Evolutionary conservation across 768 basidiomycete species (phyloP), one percentile per base, ranked within the genome.

Genomic region (Asterophora lycoperdoides): DNA sequence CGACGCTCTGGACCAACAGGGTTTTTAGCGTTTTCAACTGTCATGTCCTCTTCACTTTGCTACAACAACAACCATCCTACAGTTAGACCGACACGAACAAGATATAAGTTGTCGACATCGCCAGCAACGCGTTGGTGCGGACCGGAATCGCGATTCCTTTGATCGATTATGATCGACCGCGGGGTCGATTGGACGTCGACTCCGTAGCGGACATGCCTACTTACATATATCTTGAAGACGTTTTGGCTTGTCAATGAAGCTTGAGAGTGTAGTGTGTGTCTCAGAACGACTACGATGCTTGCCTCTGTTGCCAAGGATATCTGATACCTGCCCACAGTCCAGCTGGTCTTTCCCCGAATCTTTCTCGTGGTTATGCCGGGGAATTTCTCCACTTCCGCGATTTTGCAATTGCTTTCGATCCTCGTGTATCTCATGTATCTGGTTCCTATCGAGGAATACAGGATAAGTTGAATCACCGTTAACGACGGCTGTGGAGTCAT

Each of bases 391-490:
- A 10, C 9, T 2, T 9, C 15, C 18, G n/a, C 28, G 18, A 1
- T 34, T 28, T 41, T 32, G 13, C 37, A 30, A 29, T 43, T 28
- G 41, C 11, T 18, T 28, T 35, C 23, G 6, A 23, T 41, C 30
- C 17, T 40, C 18, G 29, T 41, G 17, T 48, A 19, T 17, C 18
- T 34, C 1, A 10, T 23, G 8, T 18, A 39, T 34, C 29, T 41
- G 18, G 32, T 40, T 11, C 32, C 38, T 32, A 48, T 48, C 39
- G n/a, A 40, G 38, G 33, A 11, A 41, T 36, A 32, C 29, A 29
- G 17, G 23, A 43, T 46, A 30, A 52, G n/a, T n/a, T n/a, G n/a
- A n/a, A n/a, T n/a, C n/a, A n/a, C 64, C 65, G 68, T 66, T 60
- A 60, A 60, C 59, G 58, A 58, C 65, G 67, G 64, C 50, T 46